These are phyloP conservation scores for Acanthamoeba lenticulata DNA, from an alignment of 208 protist genomes.

Conservation along the genomic window DNA sequence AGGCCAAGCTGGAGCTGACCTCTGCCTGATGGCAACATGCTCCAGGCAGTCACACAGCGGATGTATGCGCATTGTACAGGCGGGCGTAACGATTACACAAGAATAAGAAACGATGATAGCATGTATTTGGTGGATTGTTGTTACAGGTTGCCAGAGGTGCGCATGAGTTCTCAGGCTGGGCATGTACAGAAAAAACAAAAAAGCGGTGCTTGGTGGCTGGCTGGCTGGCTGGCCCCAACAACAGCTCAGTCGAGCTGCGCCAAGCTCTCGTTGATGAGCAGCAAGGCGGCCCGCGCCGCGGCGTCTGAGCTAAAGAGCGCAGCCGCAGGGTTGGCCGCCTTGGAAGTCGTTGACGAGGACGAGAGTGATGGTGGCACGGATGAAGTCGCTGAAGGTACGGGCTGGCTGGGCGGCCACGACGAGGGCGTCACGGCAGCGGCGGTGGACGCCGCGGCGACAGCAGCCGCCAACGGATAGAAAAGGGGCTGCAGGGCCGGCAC, in stretches of 20 bases:
- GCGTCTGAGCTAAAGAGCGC: not conserved
- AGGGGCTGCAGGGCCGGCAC: not conserved
- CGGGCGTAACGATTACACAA: no score
- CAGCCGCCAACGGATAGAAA: not conserved
- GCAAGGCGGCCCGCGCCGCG: not conserved
- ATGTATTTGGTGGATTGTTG: not conserved
- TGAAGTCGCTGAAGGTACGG: no score
- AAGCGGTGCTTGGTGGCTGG: not conserved
- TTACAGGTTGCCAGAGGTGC: not conserved
- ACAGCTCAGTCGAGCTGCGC: constrained; percentile 15
- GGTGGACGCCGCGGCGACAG: not conserved
- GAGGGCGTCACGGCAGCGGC: not conserved
- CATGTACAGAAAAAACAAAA: not conserved
- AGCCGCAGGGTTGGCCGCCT: no score
- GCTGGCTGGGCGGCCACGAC: no score
- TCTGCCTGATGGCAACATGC: not conserved
- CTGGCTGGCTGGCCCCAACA: no score
- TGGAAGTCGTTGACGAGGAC: not conserved
- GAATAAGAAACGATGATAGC: not conserved
- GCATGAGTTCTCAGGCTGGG: not conserved
- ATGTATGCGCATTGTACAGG: not conserved
- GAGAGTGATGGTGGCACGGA: not conserved
- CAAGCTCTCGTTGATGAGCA: constrained; percentile 24
- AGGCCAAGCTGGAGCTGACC: not conserved
- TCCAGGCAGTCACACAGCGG: no score